Conservation (phyloP, 2,329 filamentous ascomycete genomes). For the Sphaerulina musiva region DNA sequence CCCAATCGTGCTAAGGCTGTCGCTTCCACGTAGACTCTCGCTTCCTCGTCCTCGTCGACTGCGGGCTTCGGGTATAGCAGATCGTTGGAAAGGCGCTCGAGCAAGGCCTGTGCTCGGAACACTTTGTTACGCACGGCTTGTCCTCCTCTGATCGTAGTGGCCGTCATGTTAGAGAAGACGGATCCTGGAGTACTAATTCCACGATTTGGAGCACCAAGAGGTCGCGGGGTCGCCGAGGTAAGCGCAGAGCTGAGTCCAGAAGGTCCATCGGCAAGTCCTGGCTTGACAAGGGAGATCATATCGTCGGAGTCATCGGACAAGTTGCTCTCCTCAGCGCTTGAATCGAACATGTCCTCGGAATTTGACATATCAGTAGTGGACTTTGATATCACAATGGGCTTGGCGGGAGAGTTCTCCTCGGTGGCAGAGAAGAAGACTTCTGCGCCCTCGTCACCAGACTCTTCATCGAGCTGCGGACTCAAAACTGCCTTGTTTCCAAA, state of each 20-base stretch:
- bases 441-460: slow-evolving; percentile 51
- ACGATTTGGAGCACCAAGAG: slow-evolving; percentile 58
- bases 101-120: slow-evolving; percentile 75
- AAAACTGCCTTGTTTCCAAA: slow-evolving; percentile 24
- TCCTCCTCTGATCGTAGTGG: slow-evolving; percentile 70
- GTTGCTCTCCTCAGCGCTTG: slow-evolving; percentile 62
- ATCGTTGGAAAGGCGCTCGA: slow-evolving; percentile 65
- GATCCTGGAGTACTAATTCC: slow-evolving; percentile 78
- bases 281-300: slow-evolving; percentile 81
- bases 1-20: slow-evolving; percentile 79
- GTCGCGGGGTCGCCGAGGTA: slow-evolving; percentile 74
- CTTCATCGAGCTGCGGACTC: slow-evolving; percentile 31
- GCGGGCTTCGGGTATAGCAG: slow-evolving; percentile 77
- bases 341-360: slow-evolving; percentile 51
- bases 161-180: slow-evolving; percentile 81
- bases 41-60: slow-evolving; percentile 78
- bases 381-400: slow-evolving; percentile 35
- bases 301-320: slow-evolving; percentile 90
- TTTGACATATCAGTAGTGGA: slow-evolving; percentile 38
- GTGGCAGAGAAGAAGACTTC: slow-evolving; percentile 91
- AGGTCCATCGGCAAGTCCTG: slow-evolving; percentile 67
- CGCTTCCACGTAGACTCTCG: slow-evolving; percentile 84
- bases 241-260: slow-evolving; percentile 74
- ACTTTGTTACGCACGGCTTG: slow-evolving; percentile 63
- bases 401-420: slow-evolving; percentile 55